Evolutionary conservation across 2,329 filamentous ascomycete species (phyloP).

Genomic region (Rhynchosporium secalis): DNA sequence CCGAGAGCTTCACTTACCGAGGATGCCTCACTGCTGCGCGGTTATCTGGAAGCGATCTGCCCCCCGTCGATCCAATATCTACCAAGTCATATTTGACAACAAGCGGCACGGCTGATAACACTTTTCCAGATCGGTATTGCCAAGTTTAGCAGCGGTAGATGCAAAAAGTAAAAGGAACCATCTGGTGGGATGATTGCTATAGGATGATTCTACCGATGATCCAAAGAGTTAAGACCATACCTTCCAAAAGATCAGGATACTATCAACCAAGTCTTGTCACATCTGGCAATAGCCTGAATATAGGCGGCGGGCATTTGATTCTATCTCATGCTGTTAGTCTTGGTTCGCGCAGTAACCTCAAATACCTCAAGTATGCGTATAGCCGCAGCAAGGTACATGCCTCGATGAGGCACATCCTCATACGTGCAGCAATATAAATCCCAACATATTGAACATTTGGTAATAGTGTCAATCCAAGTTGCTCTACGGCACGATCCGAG

Average conservation of each 20-base stretch:
- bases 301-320: conserved; percentile 3
- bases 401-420: conserved; percentile 9
- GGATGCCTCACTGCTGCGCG: conserved; percentile 12
- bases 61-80: conserved; percentile 14
- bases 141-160: conserved; percentile 15
- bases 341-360: conserved; percentile 5
- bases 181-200: conserved; percentile 19
- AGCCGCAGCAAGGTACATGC: not conserved
- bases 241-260: conserved; percentile 11
- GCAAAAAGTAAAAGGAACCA: conserved; percentile 9
- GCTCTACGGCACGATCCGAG: conserved; percentile 13
- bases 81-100: conserved; percentile 14
- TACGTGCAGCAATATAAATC: conserved; percentile 1
- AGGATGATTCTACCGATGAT: conserved; percentile 18
- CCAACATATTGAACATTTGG: not conserved
- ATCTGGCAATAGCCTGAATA: conserved; percentile 17
- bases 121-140: conserved; percentile 2
- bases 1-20: conserved; percentile 2
- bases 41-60: conserved; percentile 21
- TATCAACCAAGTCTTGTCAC: not conserved
- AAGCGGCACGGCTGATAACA: conserved; percentile 14
- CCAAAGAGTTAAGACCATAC: conserved; percentile 19
- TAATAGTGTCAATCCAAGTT: not conserved
- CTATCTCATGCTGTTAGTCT: not conserved
- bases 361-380: conserved; percentile 9